Evolutionary conservation across 176 grass and related monocot genomes (phyloP).

Genomic region (Rhynchospora tenuis): DNA sequence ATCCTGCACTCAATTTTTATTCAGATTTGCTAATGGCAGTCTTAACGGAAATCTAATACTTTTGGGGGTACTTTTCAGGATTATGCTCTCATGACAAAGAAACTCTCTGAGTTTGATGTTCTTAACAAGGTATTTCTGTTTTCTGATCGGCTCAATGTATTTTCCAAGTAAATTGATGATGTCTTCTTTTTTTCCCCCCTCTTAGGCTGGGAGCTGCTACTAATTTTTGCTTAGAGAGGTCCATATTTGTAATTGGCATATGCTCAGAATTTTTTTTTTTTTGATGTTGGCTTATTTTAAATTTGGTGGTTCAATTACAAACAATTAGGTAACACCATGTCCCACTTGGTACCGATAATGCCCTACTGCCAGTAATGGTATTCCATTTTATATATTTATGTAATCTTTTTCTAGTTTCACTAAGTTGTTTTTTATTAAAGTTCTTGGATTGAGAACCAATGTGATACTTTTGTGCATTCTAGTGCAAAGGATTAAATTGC

Average conservation of each 20-base stretch:
- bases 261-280: neutral
- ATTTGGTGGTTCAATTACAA: neutral
- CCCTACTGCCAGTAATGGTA: neutral
- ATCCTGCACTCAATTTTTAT: neutral
- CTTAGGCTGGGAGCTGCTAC: neutral
- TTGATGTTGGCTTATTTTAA: neutral
- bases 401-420: neutral
- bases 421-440: neutral
- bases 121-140: conserved; percentile 73
- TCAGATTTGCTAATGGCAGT: neutral
- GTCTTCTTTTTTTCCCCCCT: neutral
- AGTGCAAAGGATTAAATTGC: neutral
- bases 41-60: neutral
- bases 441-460: neutral
- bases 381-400: neutral
- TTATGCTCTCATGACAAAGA: conserved; percentile 61
- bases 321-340: neutral
- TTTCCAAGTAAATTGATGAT: neutral
- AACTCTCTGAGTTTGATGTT: conserved; percentile 74
- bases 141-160: neutral
- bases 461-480: neutral
- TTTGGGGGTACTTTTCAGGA: conserved; percentile 39
- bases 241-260: neutral
- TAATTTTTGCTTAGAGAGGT: neutral
- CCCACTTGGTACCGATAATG: neutral